phyloP scores from a whole-genome alignment of 2,329 filamentous ascomycete species.

The Basipetospora chlamydospora region DNA sequence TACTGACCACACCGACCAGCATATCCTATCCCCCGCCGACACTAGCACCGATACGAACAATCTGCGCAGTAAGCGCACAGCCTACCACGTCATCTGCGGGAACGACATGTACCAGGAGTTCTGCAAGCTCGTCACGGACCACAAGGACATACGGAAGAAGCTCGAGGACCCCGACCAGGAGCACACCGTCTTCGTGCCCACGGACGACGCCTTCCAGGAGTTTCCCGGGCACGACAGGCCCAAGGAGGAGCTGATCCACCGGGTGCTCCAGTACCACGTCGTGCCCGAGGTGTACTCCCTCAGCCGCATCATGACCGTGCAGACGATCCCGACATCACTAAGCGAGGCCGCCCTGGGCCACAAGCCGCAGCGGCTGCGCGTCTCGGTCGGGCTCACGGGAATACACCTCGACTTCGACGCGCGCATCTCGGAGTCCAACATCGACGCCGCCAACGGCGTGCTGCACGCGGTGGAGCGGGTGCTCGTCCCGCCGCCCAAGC shows the following conservation, averaged over 20 bases:
- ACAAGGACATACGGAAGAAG: conserved; percentile 53
- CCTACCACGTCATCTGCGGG: background rate
- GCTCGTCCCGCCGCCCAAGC: conserved; percentile 59
- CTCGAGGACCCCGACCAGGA: conserved; percentile 61
- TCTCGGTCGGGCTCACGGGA: conserved; percentile 46
- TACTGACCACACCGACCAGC: too few relatives aligned
- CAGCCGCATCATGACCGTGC: conserved; percentile 47
- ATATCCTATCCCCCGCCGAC: too few relatives aligned
- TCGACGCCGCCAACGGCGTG: conserved; percentile 57
- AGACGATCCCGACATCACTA: conserved; percentile 63
- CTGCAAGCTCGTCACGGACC: conserved; percentile 30
- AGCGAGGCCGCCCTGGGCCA: conserved; percentile 44
- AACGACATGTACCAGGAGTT: background rate
- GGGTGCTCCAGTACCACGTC: conserved; percentile 71
- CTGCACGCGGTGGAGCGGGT: conserved; percentile 64
- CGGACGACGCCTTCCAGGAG: conserved; percentile 58
- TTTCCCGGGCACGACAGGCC: conserved; percentile 38
- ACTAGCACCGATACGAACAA: too few relatives aligned
- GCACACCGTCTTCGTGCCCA: conserved; percentile 70
- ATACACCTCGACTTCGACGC: conserved; percentile 65
- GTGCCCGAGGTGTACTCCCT: conserved; percentile 52
- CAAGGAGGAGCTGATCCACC: too few relatives aligned
- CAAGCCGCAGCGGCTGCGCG: conserved; percentile 59
- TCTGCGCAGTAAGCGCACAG: background rate
- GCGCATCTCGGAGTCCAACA: conserved; percentile 52